Conservation (phyloP, 495 filamentous ascomycete genomes). For the Daldinia decipiens region DNA sequence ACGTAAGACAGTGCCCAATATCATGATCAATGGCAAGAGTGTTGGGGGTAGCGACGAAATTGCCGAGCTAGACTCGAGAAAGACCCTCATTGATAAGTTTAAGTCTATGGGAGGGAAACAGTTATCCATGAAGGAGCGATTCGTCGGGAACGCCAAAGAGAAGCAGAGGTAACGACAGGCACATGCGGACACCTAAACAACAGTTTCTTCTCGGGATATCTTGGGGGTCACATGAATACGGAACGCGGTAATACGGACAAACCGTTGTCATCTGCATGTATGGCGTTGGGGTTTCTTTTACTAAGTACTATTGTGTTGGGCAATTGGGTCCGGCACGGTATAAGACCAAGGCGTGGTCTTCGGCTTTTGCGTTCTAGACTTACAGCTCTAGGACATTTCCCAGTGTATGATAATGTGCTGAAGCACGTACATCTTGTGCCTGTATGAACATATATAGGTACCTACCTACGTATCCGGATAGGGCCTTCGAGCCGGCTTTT, state of each 20-base stretch:
- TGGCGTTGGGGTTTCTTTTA: conserved; percentile 39
- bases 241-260: conserved; percentile 29
- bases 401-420: conserved; percentile 29
- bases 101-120: conserved; percentile 76
- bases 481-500: neutral
- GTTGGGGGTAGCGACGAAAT: conserved; percentile 94
- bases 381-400: conserved; percentile 16
- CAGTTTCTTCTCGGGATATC: conserved; percentile 10
- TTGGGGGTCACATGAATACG: conserved; percentile 24
- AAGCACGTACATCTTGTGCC: conserved; percentile 10
- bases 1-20: conserved; percentile 87
- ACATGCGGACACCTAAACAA: conserved; percentile 9
- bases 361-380: conserved; percentile 17
- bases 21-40: conserved; percentile 85
- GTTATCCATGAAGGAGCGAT: conserved; percentile 61
- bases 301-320: conserved; percentile 13
- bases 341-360: conserved; percentile 14
- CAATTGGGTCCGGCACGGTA: conserved; percentile 22
- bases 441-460: conserved; percentile 5
- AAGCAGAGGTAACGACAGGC: conserved; percentile 28
- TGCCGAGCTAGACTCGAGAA: conserved; percentile 73
- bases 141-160: conserved; percentile 43
- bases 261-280: conserved; percentile 38
- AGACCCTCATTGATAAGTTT: conserved; percentile 75
- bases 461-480: neutral